Evolutionary conservation across 2,329 filamentous ascomycete genomes (phyloP).

Genomic region (Talaromyces sp.): DNA sequence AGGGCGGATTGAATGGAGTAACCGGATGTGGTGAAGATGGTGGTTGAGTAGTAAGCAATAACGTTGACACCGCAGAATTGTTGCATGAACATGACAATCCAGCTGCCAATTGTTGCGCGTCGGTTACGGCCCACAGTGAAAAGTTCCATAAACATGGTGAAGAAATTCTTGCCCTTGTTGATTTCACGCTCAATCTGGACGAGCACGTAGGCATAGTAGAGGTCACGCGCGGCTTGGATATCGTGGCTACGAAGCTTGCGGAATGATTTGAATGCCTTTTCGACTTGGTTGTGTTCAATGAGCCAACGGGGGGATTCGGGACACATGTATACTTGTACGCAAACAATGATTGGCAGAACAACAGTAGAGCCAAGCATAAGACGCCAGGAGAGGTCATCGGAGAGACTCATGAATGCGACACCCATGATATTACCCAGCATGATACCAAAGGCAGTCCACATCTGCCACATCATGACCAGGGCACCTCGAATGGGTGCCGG

Average conservation of each 20-base stretch:
- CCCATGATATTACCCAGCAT: slow-evolving; percentile 52
- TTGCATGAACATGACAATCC: slow-evolving; percentile 59
- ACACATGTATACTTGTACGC: slow-evolving; percentile 64
- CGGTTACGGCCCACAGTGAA: slow-evolving; percentile 63
- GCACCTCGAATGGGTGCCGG: slow-evolving; percentile 52
- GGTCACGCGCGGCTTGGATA: slow-evolving; percentile 56
- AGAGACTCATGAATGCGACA: slow-evolving; percentile 46
- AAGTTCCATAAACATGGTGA: slow-evolving; percentile 57
- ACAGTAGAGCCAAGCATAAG: slow-evolving; percentile 69
- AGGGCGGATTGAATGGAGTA: slow-evolving; percentile 55
- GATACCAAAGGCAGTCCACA: slow-evolving; percentile 49
- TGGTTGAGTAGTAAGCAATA: slow-evolving; percentile 62
- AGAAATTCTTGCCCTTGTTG: slow-evolving; percentile 51
- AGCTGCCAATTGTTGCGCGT: slow-evolving; percentile 56
- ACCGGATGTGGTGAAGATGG: slow-evolving; percentile 59
- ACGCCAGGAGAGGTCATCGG: slow-evolving; percentile 61
- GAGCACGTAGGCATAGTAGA: slow-evolving; percentile 59
- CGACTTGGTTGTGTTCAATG: slow-evolving; percentile 49
- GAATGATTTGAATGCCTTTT: slow-evolving; percentile 53
- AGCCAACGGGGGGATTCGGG: slow-evolving; percentile 55
- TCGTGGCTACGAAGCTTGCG: slow-evolving; percentile 48
- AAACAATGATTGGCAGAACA: slow-evolving; percentile 59
- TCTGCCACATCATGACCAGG: slow-evolving; percentile 55
- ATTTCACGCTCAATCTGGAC: slow-evolving; percentile 60
- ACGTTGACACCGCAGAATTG: slow-evolving; percentile 55